Evolutionary conservation across 1,284 basidiomycete genomes (phyloP).

Genomic region (Sanghuangporus weigelae): DNA sequence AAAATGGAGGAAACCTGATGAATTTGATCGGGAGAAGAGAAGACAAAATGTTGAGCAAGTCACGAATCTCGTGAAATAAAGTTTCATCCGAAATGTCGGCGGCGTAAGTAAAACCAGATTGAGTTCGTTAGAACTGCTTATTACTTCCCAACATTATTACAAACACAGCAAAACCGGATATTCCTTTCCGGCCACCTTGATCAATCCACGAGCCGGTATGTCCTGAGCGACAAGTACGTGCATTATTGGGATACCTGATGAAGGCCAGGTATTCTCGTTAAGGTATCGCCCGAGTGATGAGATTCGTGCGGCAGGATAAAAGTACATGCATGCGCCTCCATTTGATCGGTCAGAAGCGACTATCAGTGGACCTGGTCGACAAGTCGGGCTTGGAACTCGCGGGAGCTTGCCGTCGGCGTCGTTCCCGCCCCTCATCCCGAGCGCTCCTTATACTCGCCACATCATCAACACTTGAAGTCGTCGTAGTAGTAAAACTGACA

Average conservation of each 20-base stretch:
- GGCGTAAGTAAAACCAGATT: too few species aligned
- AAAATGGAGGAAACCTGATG: too few species aligned
- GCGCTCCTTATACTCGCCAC: not conserved
- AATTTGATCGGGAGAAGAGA: too few species aligned
- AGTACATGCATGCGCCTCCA: not conserved
- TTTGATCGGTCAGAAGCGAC: not conserved
- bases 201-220: not conserved
- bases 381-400: not conserved
- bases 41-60: too few species aligned
- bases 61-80: too few species aligned
- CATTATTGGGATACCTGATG: too few species aligned
- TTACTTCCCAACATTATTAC: too few species aligned
- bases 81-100: too few species aligned
- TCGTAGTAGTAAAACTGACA: not conserved
- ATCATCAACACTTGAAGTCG: not conserved
- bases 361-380: not conserved
- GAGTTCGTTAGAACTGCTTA: too few species aligned
- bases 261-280: not conserved
- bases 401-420: slow-evolving; percentile 9
- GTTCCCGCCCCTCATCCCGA: slow-evolving; percentile 10
- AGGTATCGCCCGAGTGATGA: not conserved
- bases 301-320: not conserved
- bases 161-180: too few species aligned
- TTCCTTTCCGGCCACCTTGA: too few species aligned
- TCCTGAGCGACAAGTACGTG: not conserved